Percentiles rank a stretch among this genome's conserved stretches.
Evolutionary conservation across 441 rosid genomes (phyloP).

Genomic region (Eruca vesicaria): DNA sequence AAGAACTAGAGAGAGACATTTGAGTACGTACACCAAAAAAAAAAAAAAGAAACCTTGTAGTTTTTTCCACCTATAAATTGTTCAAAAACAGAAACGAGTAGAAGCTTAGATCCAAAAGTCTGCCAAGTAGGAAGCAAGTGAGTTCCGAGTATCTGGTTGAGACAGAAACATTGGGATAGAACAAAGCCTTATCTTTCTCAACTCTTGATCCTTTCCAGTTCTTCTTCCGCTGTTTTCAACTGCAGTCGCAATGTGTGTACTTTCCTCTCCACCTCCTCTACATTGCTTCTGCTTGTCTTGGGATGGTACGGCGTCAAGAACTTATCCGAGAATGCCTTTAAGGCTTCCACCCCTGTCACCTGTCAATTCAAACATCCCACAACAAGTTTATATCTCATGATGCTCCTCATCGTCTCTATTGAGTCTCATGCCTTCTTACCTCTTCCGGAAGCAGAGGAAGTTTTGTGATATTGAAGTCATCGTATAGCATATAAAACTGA

Average conservation of each 20-base stretch:
- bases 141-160: conserved; percentile 7
- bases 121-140: conserved; percentile 13
- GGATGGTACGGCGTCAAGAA: conserved; percentile 70
- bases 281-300: conserved; percentile 33
- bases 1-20: neutral
- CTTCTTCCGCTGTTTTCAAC: conserved; percentile 69
- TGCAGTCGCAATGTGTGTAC: conserved; percentile 50
- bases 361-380: conserved; percentile 30
- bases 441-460: conserved; percentile 94
- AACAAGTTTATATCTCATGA: neutral
- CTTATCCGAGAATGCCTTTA: conserved; percentile 69
- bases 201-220: conserved; percentile 60
- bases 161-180: conserved; percentile 24
- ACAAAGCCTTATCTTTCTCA: conserved; percentile 50
- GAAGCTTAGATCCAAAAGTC: conserved; percentile 9
- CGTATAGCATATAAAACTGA: conserved; percentile 97
- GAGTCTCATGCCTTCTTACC: conserved; percentile 43
- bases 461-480: conserved; percentile 95
- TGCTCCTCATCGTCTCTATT: conserved; percentile 6
- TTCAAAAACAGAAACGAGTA: conserved; percentile 14
- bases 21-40: neutral
- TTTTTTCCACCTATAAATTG: conserved; percentile 23
- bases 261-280: conserved; percentile 62
- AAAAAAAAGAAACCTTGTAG: neutral
- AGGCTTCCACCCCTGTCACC: conserved; percentile 96